These are phyloP conservation scores for Allium cepa DNA, from an alignment of 106 monocot species.

Conservation along the genomic window DNA sequence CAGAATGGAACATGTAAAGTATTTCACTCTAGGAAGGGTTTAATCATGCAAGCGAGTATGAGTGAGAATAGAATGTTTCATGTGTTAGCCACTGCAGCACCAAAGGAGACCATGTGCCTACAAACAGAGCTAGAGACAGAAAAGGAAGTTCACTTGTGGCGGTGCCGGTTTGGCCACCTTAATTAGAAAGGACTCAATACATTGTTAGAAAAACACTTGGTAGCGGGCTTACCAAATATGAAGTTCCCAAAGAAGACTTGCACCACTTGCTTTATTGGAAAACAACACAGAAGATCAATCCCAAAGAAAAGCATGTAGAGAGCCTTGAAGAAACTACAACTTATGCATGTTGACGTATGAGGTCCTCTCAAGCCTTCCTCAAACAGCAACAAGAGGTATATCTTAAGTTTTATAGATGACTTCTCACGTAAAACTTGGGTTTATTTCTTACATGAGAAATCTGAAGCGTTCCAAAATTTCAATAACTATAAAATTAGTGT, in stretches of 20 bases:
- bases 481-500: slow-evolving; percentile 1
- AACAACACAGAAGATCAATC: background rate
- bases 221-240: background rate
- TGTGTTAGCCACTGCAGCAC: slow-evolving; percentile 5
- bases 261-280: background rate
- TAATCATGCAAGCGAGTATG: background rate
- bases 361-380: slow-evolving; percentile 1
- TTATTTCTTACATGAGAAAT: background rate
- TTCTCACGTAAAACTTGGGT: slow-evolving; percentile 1
- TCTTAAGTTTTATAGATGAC: slow-evolving; percentile 9
- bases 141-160: slow-evolving; percentile 2
- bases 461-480: background rate
- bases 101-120: slow-evolving; percentile 1
- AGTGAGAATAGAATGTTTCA: slow-evolving; percentile 5
- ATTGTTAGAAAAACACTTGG: background rate
- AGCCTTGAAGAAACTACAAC: background rate
- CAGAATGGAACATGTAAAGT: slow-evolving; percentile 4
- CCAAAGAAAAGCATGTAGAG: background rate
- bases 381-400: slow-evolving; percentile 2
- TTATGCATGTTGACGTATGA: background rate
- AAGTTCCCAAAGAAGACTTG: background rate
- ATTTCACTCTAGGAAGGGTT: slow-evolving; percentile 2
- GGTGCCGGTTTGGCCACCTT: background rate
- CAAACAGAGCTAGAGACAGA: background rate
- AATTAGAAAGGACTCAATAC: slow-evolving; percentile 2